phyloP scores from a whole-genome alignment of 768 basidiomycete species.

The Dioszegia aurantiaca region DNA sequence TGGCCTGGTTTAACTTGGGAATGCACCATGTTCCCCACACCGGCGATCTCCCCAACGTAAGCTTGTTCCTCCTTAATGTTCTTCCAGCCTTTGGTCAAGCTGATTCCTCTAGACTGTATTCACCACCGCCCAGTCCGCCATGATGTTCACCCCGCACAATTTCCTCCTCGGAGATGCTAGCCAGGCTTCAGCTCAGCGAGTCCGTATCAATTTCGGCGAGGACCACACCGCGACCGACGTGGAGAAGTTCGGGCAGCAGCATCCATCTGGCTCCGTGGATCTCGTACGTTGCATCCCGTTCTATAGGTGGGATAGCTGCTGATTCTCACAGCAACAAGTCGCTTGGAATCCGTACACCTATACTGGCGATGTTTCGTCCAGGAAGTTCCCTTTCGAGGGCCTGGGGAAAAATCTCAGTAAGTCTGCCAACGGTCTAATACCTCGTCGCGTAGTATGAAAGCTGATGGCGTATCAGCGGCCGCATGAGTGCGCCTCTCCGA shows the following conservation, averaged over 20 bases:
- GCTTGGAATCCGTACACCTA: too few species aligned
- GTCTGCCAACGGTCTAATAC: too few species aligned
- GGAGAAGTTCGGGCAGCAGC: constrained; percentile 24
- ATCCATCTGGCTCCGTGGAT: constrained; percentile 18
- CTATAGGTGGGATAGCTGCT: too few species aligned
- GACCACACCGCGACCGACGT: constrained; percentile 22
- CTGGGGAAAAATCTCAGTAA: too few species aligned
- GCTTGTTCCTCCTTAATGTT: neutral
- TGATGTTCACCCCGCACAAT: constrained; percentile 50
- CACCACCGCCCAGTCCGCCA: constrained; percentile 29
- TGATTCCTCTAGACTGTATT: constrained; percentile 28
- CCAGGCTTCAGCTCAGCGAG: constrained; percentile 38
- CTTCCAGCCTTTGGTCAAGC: neutral
- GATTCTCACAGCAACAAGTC: too few species aligned
- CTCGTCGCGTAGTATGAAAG: too few species aligned
- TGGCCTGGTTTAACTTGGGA: constrained; percentile 66
- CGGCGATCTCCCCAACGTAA: constrained; percentile 48
- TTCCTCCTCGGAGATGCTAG: constrained; percentile 44
- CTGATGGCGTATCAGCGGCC: too few species aligned
- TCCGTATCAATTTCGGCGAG: constrained; percentile 43
- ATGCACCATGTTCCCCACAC: constrained; percentile 68
- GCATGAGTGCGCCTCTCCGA: too few species aligned
- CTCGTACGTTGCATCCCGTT: constrained; percentile 17
- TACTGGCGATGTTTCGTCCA: too few species aligned
- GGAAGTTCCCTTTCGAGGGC: too few species aligned